Conservation (phyloP, 176 grass and related monocot genomes). For the barley (Hordeum vulgare) region MorexV3_pseudomolecules_assembly NC_058518.1:357055513-357056012, state of each 20-base stretch:
- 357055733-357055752: neutral
- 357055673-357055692: neutral
- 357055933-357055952: conserved; percentile 45
- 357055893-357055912: conserved; percentile 83
- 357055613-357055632: neutral
- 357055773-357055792: neutral
- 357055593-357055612: neutral
- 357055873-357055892: conserved; percentile 89
- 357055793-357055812: neutral
- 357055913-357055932: conserved; percentile 78
- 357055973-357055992: conserved; percentile 46
- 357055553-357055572: neutral
- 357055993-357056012: conserved; percentile 30
- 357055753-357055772: neutral
- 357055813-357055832: neutral
- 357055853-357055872: conserved; percentile 58
- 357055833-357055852: conserved; percentile 14
- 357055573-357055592: neutral
- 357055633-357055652: neutral
- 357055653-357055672: neutral
- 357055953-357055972: conserved; percentile 31
- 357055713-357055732: neutral
- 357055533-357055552: neutral
- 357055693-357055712: neutral
- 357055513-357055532: neutral